These are phyloP conservation scores for Mortierella claussenii DNA, from an alignment of 192 early-diverging fungal species.

Conservation along the genomic window DNA sequence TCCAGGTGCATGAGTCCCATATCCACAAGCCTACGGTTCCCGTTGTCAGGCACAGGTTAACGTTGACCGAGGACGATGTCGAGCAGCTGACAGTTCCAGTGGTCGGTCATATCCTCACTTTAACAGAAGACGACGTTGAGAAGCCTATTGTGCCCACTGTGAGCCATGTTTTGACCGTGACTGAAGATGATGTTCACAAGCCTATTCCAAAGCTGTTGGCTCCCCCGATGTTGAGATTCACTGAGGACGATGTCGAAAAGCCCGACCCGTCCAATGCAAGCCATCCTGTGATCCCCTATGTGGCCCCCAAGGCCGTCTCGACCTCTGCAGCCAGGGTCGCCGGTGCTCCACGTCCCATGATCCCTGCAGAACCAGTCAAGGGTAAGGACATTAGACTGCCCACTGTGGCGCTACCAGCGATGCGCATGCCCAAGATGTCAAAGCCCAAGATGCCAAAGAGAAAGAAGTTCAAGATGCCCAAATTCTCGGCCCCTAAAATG, in stretches of 20 bases:
- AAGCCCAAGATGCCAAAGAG: slow-evolving; percentile 6
- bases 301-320: slow-evolving; percentile 5
- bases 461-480: slow-evolving; percentile 7
- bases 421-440: not conserved
- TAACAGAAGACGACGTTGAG: slow-evolving; percentile 35
- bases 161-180: slow-evolving; percentile 5
- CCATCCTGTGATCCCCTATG: slow-evolving; percentile 17
- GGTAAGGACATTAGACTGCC: slow-evolving; percentile 16
- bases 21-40: slow-evolving; percentile 9
- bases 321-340: slow-evolving; percentile 7
- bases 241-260: slow-evolving; percentile 22
- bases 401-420: not conserved
- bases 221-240: slow-evolving; percentile 1
- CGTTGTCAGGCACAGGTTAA: not conserved
- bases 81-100: slow-evolving; percentile 3
- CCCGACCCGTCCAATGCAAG: slow-evolving; percentile 6
- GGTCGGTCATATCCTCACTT: not conserved
- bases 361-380: slow-evolving; percentile 5
- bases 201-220: slow-evolving; percentile 3
- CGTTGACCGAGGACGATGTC: slow-evolving; percentile 20
- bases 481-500: slow-evolving; percentile 2
- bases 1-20: slow-evolving; percentile 8
- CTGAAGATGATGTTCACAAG: slow-evolving; percentile 24
- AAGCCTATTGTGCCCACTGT: slow-evolving; percentile 15
- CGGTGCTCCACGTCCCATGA: slow-evolving; percentile 18